Conservation (phyloP, 2,329 filamentous ascomycete genomes). For the Fusarium torreyae region DNA sequence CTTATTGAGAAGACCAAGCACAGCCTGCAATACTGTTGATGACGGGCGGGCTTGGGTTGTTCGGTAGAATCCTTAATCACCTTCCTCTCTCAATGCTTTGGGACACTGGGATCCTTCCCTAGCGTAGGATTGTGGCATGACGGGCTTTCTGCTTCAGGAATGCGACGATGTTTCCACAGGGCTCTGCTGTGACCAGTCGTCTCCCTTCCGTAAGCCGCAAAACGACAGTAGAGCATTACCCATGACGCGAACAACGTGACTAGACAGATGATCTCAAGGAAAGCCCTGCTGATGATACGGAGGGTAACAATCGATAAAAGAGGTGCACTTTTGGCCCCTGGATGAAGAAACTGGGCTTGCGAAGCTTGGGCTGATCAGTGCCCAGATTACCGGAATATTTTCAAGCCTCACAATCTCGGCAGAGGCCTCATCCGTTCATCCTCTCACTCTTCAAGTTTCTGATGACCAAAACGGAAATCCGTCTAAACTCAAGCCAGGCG, state of each 20-base stretch:
- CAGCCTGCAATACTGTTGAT: background rate
- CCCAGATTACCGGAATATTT: slow-evolving; percentile 19
- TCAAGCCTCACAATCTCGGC: slow-evolving; percentile 32
- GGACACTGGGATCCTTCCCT: slow-evolving; percentile 21
- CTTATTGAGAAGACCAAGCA: slow-evolving; percentile 24
- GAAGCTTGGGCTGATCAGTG: slow-evolving; percentile 2
- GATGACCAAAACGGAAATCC: slow-evolving; percentile 47
- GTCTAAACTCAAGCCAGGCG: slow-evolving; percentile 38
- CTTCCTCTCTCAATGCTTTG: slow-evolving; percentile 18
- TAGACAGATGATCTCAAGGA: too few species aligned
- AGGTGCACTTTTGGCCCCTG: slow-evolving; percentile 2
- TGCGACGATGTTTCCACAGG: slow-evolving; percentile 10
- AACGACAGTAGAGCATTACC: background rate
- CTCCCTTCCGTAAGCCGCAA: background rate
- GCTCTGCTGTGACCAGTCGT: slow-evolving; percentile 1
- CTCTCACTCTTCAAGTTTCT: slow-evolving; percentile 11
- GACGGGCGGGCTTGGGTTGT: slow-evolving; percentile 7
- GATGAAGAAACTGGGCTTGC: background rate
- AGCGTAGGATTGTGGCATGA: slow-evolving; percentile 35
- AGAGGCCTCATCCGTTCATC: slow-evolving; percentile 9
- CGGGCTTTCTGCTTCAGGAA: slow-evolving; percentile 15
- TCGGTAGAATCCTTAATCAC: slow-evolving; percentile 4
- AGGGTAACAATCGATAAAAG: slow-evolving; percentile 18
- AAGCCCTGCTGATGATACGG: slow-evolving; percentile 9
- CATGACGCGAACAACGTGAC: background rate